Evolutionary conservation across 495 filamentous ascomycete genomes (phyloP), one percentile per base, ranked within the genome.

Genomic region (Daldinia caldariorum): DNA sequence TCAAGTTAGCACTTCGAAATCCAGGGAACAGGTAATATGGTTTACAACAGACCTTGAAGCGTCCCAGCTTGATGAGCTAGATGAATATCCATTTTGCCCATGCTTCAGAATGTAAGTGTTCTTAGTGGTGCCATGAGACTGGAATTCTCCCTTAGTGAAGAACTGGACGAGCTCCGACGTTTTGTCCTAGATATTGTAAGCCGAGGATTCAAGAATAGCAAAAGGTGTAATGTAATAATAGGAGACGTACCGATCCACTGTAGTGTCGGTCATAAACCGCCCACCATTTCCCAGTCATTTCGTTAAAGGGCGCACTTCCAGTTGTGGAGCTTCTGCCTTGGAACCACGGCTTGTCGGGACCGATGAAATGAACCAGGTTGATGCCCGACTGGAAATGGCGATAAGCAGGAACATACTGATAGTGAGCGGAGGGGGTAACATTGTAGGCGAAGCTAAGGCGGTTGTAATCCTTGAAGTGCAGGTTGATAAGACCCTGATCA

Each of bases 371-470:
- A 39, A 95, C 88, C 81, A 96, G 81, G 71, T 86, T 93, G 74
- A 98, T 94, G 66, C 86, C 89, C 45, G 90, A 90, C 79, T 94
- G 90, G 76, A 94, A 97, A 82, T 98, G 93, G 73, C 89, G 88
- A 80, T 97, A 99, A 50, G 95, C 95, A 14, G 95, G 95, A 49
- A 94, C 85, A 79, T 96, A 97, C 80, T 98, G 94, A 80, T 98
- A 98, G 73, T 93, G 91, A 31, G 89, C 93, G 69, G 91, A 95
- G 5, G 94, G 94, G 2, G 95, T 99, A 79, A 93, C 94, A 78
- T 99, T 99, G 81, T 97, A 99, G 35, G 89, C 87, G 80, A 99
- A 99, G 82, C 92, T 94, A 70, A 99, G 81, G 66, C 94, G 87
- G 79, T 97, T 89, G 87, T 89, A 97, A 20, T 91, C 86, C 67